Percentiles rank a stretch among this genome's conserved stretches.
phyloP scores from a whole-genome alignment of 23 red algal species.

The Gracilaria domingensis region DNA sequence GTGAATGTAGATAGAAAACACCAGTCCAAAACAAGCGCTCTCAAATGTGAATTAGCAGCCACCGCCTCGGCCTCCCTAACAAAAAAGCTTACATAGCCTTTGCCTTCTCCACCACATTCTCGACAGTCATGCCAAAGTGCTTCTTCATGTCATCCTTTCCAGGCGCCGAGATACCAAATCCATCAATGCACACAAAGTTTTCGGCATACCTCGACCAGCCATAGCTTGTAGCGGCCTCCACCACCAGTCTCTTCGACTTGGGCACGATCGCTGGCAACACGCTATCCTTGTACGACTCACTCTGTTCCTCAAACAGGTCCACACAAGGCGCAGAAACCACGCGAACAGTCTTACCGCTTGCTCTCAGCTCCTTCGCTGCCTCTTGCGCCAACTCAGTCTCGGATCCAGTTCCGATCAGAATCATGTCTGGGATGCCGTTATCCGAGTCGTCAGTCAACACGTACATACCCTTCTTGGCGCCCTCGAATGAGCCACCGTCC shows the following conservation, averaged over 20 bases:
- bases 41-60: too few relatives aligned
- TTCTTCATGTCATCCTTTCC: slow-evolving; percentile 79
- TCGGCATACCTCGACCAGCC: slow-evolving; percentile 88
- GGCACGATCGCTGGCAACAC: slow-evolving; percentile 84
- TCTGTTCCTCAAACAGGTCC: slow-evolving; percentile 94
- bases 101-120: slow-evolving; percentile 81
- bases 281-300: slow-evolving; percentile 84
- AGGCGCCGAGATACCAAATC: slow-evolving; percentile 93
- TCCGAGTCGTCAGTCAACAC: slow-evolving; percentile 83
- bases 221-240: slow-evolving; percentile 87
- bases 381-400: slow-evolving; percentile 83
- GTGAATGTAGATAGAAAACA: too few relatives aligned
- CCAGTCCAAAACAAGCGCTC: too few relatives aligned
- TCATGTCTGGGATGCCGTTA: slow-evolving; percentile 78
- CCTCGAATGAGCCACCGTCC: slow-evolving; percentile 76
- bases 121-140: slow-evolving; percentile 91
- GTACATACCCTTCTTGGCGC: slow-evolving; percentile 87
- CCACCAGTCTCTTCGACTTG: slow-evolving; percentile 67
- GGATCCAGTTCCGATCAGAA: slow-evolving; percentile 92
- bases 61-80: not conserved
- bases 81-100: slow-evolving; percentile 31
- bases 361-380: slow-evolving; percentile 77
- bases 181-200: slow-evolving; percentile 86
- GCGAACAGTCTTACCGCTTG: slow-evolving; percentile 77
- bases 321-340: slow-evolving; percentile 94